Base-by-base conservation (phyloP, 129 eudicot genomes). In the Centrapalus pauciflorus region DNA sequence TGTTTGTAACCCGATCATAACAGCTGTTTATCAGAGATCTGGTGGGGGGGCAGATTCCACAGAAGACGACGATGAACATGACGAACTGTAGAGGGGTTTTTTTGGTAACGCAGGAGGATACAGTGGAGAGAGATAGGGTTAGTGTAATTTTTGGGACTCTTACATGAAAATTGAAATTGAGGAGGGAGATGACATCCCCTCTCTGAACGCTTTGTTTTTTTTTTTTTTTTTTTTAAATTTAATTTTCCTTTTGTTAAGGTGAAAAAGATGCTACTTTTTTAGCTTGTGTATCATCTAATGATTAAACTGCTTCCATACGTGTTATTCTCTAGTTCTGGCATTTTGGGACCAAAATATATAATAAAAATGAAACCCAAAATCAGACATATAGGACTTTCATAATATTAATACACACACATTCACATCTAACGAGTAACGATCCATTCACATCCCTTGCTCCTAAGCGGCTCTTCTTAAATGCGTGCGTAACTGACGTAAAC, bases 1-100 rank as follows among this genome's bases (percentile, higher is more conserved):
- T 0, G 88, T 86, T 38, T 89, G 95, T 63, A 89, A 89, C 45
- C 96, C 96, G 0, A 86, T 89, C 20, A 80, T 89, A 28, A 81
- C 86, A 2, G 86, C 85, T 2, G 96, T 86, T 55, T 89, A 89
- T 43, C 90, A 89, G 78, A 83, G 90, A 55, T 65, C 85, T 2
- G 92, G 92, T 61, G 89, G 92, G 1, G 85, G 76, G 10, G 70
- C 69, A 0, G 71, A 77, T 0, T 76, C 75, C 1, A 77, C 76
- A 0, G 94, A 81, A 24, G 90, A 81, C 1, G 95, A 89, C 0
- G 85, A 86, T 43, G 73, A 66, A 9, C 95, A 86, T 40, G 96
- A 89, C 40, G 96, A 89, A 54, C 84, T 89, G 41, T 86, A 78
- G 54, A 64, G 32, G 70, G 46, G 43, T 38, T 41, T 28, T 52